Evolutionary conservation across 768 basidiomycete species (phyloP).

Genomic region (Tricholoma bakamatsutake): DNA sequence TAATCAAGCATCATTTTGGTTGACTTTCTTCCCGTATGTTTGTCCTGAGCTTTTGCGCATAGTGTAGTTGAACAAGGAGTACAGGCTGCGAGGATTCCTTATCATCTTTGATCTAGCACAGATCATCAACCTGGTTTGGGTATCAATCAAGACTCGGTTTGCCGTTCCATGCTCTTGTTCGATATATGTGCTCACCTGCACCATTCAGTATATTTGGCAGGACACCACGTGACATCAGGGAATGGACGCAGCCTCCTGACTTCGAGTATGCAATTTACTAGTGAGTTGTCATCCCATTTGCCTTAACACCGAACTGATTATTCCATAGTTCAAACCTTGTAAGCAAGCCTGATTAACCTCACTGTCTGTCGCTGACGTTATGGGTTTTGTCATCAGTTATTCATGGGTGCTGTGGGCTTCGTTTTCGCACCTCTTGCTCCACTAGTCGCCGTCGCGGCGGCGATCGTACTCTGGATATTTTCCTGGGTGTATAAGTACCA

Average conservation of each 20-base stretch:
- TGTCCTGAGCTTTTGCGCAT: neutral
- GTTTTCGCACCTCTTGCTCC: conserved; percentile 96
- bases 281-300: conserved; percentile 35
- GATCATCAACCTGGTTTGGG: conserved; percentile 82
- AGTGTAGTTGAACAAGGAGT: neutral
- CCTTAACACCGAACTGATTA: conserved; percentile 4
- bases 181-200: neutral
- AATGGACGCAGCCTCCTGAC: conserved; percentile 87
- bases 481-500: conserved; percentile 94
- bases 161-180: conserved; percentile 17
- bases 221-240: conserved; percentile 84
- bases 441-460: conserved; percentile 76
- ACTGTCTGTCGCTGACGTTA: neutral
- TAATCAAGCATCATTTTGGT: conserved; percentile 86
- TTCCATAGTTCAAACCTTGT: conserved; percentile 51
- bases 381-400: conserved; percentile 39
- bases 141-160: conserved; percentile 78
- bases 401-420: conserved; percentile 90
- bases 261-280: conserved; percentile 86
- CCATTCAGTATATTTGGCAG: conserved; percentile 66
- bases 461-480: conserved; percentile 81
- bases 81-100: conserved; percentile 87
- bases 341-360: conserved; percentile 16
- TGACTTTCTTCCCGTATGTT: conserved; percentile 90
- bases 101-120: conserved; percentile 95